Conservation (phyloP, 2,329 filamentous ascomycete genomes). For the Fusarium fracticaudum region DNA sequence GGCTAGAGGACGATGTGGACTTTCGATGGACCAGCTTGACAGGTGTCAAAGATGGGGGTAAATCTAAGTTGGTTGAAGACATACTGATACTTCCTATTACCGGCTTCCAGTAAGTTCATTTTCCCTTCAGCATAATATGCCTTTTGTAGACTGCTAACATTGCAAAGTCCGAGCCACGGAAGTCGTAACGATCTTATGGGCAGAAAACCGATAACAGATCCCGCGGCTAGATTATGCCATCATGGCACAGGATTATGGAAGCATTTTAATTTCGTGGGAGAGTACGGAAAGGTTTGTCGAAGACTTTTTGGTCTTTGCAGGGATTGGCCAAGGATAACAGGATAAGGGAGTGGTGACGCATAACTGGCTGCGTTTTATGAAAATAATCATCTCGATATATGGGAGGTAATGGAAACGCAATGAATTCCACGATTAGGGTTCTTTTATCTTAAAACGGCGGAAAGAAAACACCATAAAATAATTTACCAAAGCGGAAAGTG, state of each 20-base stretch:
- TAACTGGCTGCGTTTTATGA: no score
- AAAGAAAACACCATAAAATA: not conserved
- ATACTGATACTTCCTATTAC: not conserved
- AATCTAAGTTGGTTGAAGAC: not conserved
- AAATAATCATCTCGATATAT: no score
- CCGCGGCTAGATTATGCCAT: not conserved
- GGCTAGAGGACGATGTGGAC: not conserved
- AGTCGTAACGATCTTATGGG: not conserved
- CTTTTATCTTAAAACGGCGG: no score
- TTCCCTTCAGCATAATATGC: fast-evolving
- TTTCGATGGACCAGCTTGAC: conserved; percentile 3
- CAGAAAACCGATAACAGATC: not conserved
- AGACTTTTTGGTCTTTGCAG: conserved; percentile 3
- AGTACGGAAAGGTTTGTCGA: conserved; percentile 1
- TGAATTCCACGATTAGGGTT: not conserved
- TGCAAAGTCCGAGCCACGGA: not conserved
- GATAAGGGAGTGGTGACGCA: not conserved
- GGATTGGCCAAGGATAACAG: not conserved
- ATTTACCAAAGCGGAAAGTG: not conserved
- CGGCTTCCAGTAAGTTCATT: not conserved
- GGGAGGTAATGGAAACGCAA: no score
- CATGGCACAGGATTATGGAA: not conserved
- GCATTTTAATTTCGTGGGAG: not conserved
- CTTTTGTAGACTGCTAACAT: not conserved
- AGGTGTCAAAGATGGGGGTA: not conserved